phyloP scores from a whole-genome alignment of 2,329 filamentous ascomycete species.

The Chrysoporthe cubensis region DNA sequence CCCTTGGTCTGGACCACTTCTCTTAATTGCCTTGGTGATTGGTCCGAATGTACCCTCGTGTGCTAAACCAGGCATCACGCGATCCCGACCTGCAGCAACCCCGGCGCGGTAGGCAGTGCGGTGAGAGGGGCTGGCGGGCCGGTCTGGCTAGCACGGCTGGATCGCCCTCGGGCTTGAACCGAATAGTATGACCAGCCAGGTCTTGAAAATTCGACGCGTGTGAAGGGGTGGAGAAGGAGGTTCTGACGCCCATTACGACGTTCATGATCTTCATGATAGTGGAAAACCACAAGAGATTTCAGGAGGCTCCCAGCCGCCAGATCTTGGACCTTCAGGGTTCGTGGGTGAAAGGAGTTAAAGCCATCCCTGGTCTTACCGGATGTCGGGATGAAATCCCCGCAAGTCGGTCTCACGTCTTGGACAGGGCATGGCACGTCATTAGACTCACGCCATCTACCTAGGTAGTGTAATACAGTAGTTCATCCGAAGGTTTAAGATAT shows the following conservation, averaged over 20 bases:
- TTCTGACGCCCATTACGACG: not conserved
- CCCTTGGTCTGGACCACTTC: not conserved
- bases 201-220: not conserved
- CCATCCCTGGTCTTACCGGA: conserved; percentile 7
- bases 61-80: conserved; percentile 14
- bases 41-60: not conserved
- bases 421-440: conserved; percentile 17
- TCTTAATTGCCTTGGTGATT: not conserved
- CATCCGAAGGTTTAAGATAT: not conserved
- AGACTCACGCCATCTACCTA: not conserved
- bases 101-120: conserved; percentile 5
- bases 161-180: not conserved
- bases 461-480: not conserved
- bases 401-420: conserved; percentile 21
- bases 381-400: conserved; percentile 21
- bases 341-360: not conserved
- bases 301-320: not conserved
- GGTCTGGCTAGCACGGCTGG: not conserved
- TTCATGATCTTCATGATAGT: not conserved
- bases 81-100: conserved; percentile 11
- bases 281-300: not conserved
- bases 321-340: not conserved
- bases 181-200: not conserved
- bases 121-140: not conserved
- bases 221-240: not conserved